Conservation (phyloP, 176 grass and related monocot species). For the Carex kokanica region DNA sequence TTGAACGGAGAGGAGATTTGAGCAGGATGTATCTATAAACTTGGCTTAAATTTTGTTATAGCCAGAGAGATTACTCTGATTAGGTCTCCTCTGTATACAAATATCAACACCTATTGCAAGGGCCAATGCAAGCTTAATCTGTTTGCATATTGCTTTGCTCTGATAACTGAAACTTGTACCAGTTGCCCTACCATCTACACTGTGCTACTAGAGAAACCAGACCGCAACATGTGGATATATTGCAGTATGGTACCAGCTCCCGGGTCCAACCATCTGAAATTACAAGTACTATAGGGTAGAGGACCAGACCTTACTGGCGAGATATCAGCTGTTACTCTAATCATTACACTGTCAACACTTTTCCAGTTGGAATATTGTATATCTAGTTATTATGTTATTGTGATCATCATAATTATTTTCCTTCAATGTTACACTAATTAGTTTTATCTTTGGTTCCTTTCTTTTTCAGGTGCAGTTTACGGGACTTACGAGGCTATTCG, state of each 20-base stretch:
- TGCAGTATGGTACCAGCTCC: not conserved
- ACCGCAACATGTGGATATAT: too few relatives aligned
- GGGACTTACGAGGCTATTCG: conserved; percentile 91
- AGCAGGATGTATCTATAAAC: not conserved
- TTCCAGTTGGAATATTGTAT: not conserved
- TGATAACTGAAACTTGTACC: not conserved
- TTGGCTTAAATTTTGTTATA: too few relatives aligned
- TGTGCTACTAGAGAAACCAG: not conserved
- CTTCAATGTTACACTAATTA: not conserved
- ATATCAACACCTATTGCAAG: not conserved
- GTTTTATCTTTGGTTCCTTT: not conserved
- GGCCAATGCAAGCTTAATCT: not conserved
- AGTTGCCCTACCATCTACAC: not conserved
- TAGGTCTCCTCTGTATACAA: not conserved
- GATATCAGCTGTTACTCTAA: not conserved
- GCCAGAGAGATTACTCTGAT: not conserved
- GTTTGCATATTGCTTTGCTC: not conserved
- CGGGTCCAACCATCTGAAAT: not conserved
- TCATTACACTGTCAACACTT: not conserved
- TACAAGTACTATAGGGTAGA: not conserved
- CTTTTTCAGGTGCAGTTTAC: conserved; percentile 75
- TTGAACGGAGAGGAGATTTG: too few relatives aligned
- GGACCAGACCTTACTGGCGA: not conserved
- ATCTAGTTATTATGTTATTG: not conserved
- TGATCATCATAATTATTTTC: not conserved